Evolutionary conservation across 2,329 filamentous ascomycete genomes (phyloP).

Genomic region (Thelonectria rubi): DNA sequence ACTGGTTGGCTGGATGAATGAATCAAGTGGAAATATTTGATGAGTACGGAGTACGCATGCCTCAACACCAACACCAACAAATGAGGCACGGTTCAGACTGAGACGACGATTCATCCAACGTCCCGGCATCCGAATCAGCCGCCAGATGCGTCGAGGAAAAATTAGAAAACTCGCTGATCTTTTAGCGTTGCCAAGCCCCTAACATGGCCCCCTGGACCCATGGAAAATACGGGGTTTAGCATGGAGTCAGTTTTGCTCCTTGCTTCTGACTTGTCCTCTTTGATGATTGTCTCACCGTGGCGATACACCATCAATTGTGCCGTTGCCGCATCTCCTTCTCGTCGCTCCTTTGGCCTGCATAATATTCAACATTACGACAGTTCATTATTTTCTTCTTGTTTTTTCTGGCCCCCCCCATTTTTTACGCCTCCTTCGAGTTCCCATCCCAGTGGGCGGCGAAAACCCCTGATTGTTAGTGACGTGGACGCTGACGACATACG

Average conservation of each 20-base stretch:
- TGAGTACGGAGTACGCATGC: too few relatives aligned
- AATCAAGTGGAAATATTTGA: too few relatives aligned
- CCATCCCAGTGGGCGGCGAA: background rate
- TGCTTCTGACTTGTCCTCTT: slow-evolving; percentile 40
- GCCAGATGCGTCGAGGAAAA: slow-evolving; percentile 15
- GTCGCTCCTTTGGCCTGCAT: slow-evolving; percentile 14
- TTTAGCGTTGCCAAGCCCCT: background rate
- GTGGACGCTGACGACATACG: background rate
- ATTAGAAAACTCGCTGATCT: too few relatives aligned
- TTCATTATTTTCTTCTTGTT: slow-evolving; percentile 8
- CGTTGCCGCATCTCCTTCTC: slow-evolving; percentile 23
- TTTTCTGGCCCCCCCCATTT: slow-evolving; percentile 3
- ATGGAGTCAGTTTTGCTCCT: slow-evolving; percentile 31
- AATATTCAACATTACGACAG: slow-evolving; percentile 19
- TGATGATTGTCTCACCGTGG: slow-evolving; percentile 33
- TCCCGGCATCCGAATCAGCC: slow-evolving; percentile 10
- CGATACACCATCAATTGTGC: background rate
- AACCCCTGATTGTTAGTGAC: background rate
- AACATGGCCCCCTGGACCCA: slow-evolving; percentile 34
- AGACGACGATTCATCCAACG: slow-evolving; percentile 2
- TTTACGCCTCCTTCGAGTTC: background rate
- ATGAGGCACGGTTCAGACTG: slow-evolving; percentile 4
- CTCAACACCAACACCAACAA: background rate
- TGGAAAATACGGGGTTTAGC: slow-evolving; percentile 33
- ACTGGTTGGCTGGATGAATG: too few relatives aligned